Evolutionary conservation across 345 rosid species (phyloP), one percentile per base, ranked within the genome.

Genomic region (Ailanthus altissimus): DNA sequence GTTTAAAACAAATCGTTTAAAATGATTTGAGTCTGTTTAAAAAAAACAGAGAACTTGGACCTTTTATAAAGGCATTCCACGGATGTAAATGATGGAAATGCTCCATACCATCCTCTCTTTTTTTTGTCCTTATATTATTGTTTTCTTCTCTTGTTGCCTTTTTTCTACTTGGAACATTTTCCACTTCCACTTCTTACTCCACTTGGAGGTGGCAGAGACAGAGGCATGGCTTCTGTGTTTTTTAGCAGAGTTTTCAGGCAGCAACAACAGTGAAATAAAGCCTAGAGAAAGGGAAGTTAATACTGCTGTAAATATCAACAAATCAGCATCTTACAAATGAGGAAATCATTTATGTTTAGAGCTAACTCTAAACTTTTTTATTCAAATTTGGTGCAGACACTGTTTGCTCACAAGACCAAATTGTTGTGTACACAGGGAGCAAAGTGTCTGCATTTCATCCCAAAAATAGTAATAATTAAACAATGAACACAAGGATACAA

Each of bases 41-140:
- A 85, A 79, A 83, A 78, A 88, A 80, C 87, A 86, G 83, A 86
- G 86, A 78, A 85, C 84, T 84, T 88, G 89, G 89, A 83, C 86
- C 83, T 84, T 85, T 83, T 74, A 63, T 38, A 68, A 80, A 75
- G 86, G 76, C 82, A 78, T 71, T 75, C 77, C 65, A 77, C 85
- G 75, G 78, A 73, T 75, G 80, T 83, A 80, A 63, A 88, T 70
- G 87, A 88, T 88, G 83, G 85, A 84, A 88, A 82, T 82, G 87
- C 86, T 85, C 91, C 91, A 90, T 88, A 80, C 90, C 86, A 59
- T 60, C 61, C 46, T 71, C 59, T 67, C 69, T 67, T 54, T 63
- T 14, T 60, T 74, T 64, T 59, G 1, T 32, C 76, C 50, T 56
- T 65, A 73, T 69, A 78, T 70, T 63, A 65, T 69, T 38, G 60